Conservation (phyloP, 2,329 filamentous ascomycete genomes). For the Colletotrichum trifolii region DNA sequence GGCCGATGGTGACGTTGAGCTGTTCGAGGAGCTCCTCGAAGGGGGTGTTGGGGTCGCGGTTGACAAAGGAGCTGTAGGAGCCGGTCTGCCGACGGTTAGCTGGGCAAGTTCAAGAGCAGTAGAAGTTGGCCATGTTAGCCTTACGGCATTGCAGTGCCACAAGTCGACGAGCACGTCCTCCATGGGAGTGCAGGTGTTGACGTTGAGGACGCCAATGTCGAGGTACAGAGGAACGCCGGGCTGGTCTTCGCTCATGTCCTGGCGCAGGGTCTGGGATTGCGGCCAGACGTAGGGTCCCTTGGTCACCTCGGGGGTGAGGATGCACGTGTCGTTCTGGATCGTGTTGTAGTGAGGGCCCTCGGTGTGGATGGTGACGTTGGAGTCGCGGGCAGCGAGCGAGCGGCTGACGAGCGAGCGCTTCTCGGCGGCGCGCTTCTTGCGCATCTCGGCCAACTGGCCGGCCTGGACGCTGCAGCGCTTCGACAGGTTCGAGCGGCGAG, state of each 20-base stretch:
- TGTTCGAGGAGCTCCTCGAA: slow-evolving; percentile 28
- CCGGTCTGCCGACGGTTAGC: slow-evolving; percentile 9
- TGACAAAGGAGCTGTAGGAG: slow-evolving; percentile 29
- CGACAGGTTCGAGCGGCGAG: slow-evolving; percentile 21
- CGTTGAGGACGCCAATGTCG: slow-evolving; percentile 40
- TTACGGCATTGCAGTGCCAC: slow-evolving; percentile 32
- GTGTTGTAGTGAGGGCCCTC: slow-evolving; percentile 29
- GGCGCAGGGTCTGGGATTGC: slow-evolving; percentile 57
- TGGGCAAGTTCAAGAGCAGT: too few species aligned
- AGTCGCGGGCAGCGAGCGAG: slow-evolving; percentile 7
- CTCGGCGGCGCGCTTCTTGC: slow-evolving; percentile 26
- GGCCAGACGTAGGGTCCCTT: slow-evolving; percentile 42
- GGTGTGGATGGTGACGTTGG: slow-evolving; percentile 26
- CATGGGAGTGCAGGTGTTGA: slow-evolving; percentile 38
- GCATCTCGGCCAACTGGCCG: slow-evolving; percentile 20
- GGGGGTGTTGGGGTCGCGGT: slow-evolving; percentile 19
- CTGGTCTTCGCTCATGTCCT: slow-evolving; percentile 55
- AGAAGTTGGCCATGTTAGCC: neutral
- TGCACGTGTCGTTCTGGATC: slow-evolving; percentile 40
- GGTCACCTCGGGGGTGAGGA: slow-evolving; percentile 29
- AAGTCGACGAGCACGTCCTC: slow-evolving; percentile 24
- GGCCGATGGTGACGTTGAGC: slow-evolving; percentile 31
- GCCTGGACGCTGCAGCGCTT: slow-evolving; percentile 22
- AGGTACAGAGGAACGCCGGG: slow-evolving; percentile 54
- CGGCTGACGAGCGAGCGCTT: slow-evolving; percentile 29